Base-by-base conservation (phyloP, 176 grass and related monocot species). In the Juncus effusus region DNA sequence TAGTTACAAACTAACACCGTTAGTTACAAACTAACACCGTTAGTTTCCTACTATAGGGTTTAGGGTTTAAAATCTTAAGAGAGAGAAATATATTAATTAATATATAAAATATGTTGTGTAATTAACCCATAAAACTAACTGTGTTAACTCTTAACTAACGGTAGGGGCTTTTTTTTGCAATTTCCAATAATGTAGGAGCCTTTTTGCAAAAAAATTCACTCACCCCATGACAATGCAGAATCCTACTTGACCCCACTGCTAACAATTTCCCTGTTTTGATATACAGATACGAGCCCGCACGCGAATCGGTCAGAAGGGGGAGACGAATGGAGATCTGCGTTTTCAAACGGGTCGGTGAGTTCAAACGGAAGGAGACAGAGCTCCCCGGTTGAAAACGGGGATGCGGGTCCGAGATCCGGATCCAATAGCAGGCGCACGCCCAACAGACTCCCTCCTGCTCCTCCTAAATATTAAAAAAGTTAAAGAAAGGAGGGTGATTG, bases 301-400 rank as follows among this genome's bases (percentile, higher is more conserved):
- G 79, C 74, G 60, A 81, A 78, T 1, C 72, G 63, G 70, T 79
- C 62, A 13, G 60, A 85, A 16, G 80, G 94, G 41, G 88, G 94
- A 50, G 88, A 97, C 60, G 94, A 97, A 51, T 97, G 94, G 94
- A 92, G 82, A 60, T 92, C 88, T 42, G 94, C 85, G 51, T 97
- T 97, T 13, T 82, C 86, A 42, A 77, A 72, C 54, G 79, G 78
- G 13, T 41, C 36, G 13, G 79, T 49, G 2, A 77, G 85, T 37
- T 47, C 44, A 47, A 5, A 47, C 9, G 79, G 77, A 44, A 72
- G 74, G 10, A 64, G 78, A 58, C 76, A 60, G 40, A 65, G 41
- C 65, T 59, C 72, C 3, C 15, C 80, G 35, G 10, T 69, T 0
- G 84, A 99, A 71, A 99, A 93, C n/a, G 88, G 94, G 16, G 94